Percentiles rank a stretch among this genome's conserved stretches.
Conservation (phyloP, 2,329 filamentous ascomycete species). For the Hirsutella rhossiliensis region DNA sequence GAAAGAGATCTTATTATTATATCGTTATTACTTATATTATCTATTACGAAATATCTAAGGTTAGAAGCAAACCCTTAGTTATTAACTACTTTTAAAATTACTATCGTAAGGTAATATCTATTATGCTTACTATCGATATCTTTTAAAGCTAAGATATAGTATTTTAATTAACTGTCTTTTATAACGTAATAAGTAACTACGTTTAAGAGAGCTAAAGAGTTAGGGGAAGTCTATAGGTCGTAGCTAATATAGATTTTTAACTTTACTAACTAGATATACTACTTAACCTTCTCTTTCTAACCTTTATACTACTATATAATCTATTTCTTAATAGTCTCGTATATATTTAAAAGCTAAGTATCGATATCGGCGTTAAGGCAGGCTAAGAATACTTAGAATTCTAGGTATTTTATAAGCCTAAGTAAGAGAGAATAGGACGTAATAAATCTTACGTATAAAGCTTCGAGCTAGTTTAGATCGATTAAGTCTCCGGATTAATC, state of each 20-base stretch:
- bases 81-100: conserved; percentile 3
- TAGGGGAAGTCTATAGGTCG: conserved; percentile 1
- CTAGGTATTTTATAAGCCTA: background rate
- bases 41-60: conserved; percentile 4
- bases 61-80: conserved; percentile 3
- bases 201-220: conserved; percentile 1
- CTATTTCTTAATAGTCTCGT: conserved; percentile 1
- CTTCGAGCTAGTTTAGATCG: too few relatives aligned
- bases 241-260: background rate
- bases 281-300: conserved; percentile 1
- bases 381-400: too few relatives aligned
- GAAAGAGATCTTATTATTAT: conserved; percentile 2
- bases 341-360: background rate
- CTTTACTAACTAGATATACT: background rate
- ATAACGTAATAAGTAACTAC: conserved; percentile 3
- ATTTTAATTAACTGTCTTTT: conserved; percentile 1
- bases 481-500: conserved; percentile 4
- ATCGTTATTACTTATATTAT: conserved; percentile 4
- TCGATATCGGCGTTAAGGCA: too few relatives aligned
- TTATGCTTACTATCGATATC: conserved; percentile 5
- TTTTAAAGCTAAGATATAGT: conserved; percentile 1
- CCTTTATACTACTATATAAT: background rate
- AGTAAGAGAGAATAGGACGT: background rate
- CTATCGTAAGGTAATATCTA: conserved; percentile 1
- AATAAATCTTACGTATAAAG: conserved; percentile 1